A percentile compares a stretch with the other conserved stretches of the same genome.
Conservation (phyloP, 164 flowering plant species). For the Echeveria elegans region DNA sequence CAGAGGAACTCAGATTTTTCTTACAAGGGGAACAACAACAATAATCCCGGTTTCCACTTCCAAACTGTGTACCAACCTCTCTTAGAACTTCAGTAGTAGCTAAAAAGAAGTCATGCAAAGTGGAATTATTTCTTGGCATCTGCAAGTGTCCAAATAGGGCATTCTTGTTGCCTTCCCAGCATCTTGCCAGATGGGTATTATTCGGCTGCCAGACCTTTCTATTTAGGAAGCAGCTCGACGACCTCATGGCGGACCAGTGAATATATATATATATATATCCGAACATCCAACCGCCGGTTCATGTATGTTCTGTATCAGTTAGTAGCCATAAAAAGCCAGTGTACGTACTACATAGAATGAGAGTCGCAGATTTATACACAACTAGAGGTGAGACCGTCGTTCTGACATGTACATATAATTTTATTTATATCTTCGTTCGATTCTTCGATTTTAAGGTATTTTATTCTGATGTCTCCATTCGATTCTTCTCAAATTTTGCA, state of each 20-base stretch:
- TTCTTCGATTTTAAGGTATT: no score
- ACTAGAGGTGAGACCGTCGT: no score
- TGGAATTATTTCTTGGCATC: not conserved
- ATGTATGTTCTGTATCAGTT: no score
- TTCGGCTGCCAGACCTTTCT: not conserved
- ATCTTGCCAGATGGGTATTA: not conserved
- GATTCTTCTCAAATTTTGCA: no score
- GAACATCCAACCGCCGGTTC: not conserved
- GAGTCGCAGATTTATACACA: no score
- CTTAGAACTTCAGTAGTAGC: not conserved
- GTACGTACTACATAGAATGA: not conserved
- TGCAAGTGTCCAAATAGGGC: not conserved
- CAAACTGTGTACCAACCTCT: constrained; percentile 1
- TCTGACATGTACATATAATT: no score
- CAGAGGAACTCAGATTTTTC: not conserved
- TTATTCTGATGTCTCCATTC: no score
- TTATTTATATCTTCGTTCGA: no score
- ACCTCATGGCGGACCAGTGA: not conserved
- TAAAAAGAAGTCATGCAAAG: not conserved
- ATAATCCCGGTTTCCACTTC: not conserved
- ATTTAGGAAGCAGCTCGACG: not conserved
- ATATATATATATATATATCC: no score
- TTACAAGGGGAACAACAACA: not conserved
- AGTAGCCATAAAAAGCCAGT: no score
- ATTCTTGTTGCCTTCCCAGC: not conserved